Percentiles rank a stretch among this genome's conserved stretches.
Evolutionary conservation across 2,329 filamentous ascomycete species (phyloP).

Genomic region (Corinectria fuckeliana): DNA sequence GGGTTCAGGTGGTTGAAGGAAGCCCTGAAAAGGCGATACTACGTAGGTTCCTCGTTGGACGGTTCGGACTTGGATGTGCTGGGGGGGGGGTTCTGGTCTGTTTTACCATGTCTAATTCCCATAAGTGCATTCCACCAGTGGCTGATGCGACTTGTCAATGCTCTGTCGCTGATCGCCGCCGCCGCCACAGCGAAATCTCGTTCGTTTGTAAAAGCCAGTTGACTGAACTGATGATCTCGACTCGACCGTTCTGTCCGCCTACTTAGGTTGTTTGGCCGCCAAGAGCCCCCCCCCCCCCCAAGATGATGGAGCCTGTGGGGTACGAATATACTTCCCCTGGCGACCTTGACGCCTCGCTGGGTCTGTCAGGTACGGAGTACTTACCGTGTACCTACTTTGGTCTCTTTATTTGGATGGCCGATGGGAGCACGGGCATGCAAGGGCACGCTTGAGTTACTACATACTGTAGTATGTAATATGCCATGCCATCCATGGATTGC

Average conservation of each 20-base stretch:
- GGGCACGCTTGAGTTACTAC: constrained; percentile 12
- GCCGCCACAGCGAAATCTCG: constrained; percentile 4
- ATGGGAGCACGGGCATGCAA: constrained; percentile 18
- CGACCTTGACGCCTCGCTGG: constrained; percentile 10
- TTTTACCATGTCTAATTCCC: constrained; percentile 4
- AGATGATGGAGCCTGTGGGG: neutral
- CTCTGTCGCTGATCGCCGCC: neutral
- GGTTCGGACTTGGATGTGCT: neutral
- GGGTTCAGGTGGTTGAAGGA: neutral
- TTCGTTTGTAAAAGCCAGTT: too few species aligned
- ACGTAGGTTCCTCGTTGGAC: neutral
- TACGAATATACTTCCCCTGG: constrained; percentile 1
- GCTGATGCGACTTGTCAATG: constrained; percentile 1
- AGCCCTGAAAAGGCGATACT: constrained; percentile 13
- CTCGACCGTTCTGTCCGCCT: neutral
- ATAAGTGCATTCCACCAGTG: constrained; percentile 3
- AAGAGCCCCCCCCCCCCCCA: too few species aligned
- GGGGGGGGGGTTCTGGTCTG: neutral
- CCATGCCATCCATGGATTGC: constrained; percentile 8
- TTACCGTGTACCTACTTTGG: neutral
- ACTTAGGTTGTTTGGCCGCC: too few species aligned
- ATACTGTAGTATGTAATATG: too few species aligned
- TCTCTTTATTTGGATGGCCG: constrained; percentile 6
- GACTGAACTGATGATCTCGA: too few species aligned
- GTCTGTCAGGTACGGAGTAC: neutral